Base-by-base conservation (phyloP, 2,329 filamentous ascomycete species). In the Trichoderma sp. region DNA sequence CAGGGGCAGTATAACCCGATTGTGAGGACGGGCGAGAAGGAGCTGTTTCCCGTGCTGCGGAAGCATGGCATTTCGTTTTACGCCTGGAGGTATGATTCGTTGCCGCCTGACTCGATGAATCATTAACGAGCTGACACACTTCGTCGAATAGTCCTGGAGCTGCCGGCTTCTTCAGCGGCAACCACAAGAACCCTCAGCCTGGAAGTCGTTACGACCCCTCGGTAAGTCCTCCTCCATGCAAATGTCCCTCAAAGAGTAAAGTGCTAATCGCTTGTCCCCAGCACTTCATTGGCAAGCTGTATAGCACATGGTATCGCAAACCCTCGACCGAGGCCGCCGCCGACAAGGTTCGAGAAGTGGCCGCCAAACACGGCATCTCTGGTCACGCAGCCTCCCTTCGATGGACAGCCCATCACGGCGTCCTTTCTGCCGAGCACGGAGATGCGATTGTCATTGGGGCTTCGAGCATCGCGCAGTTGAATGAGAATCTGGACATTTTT, bases 351-450 rank as follows among this genome's bases (percentile, higher is more conserved):
- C 26, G 54, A 34, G 47, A 59, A n/a, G 10, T 60, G 5, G 63
- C 63, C 7, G 39, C 54, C 15, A 60, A 60, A 39, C 48, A 65
- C 24, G 26, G 41, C 28, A 59, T 65, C 55, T 58, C 84, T 82
- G 7, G 88, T 88, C 1, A 79, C 92, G 69, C 80, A 88, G 61
- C 61, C 19, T 41, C 61, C 28, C 43, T 63, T 9, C 14, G 61
- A 66, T 92, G 90, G 89, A 74, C 85, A 39, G 81, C 83, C 39
- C 87, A 92, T 72, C 90, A 93, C 74, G 88, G 84, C 7, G 75
- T 78, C 58, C 72, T 87, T 48, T 63, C 47, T 1, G 79, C 77
- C 62, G 79, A 77, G 62, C 72, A 72, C 39, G 75, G 76, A 5
- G 84, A 85, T 70, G 81, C 78, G 0, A 71, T 86, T 52, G 78